A percentile compares a stretch with the other conserved stretches of the same genome.
Conservation (phyloP, 306 rosid genomes). For the Cicer yamashitae region DNA sequence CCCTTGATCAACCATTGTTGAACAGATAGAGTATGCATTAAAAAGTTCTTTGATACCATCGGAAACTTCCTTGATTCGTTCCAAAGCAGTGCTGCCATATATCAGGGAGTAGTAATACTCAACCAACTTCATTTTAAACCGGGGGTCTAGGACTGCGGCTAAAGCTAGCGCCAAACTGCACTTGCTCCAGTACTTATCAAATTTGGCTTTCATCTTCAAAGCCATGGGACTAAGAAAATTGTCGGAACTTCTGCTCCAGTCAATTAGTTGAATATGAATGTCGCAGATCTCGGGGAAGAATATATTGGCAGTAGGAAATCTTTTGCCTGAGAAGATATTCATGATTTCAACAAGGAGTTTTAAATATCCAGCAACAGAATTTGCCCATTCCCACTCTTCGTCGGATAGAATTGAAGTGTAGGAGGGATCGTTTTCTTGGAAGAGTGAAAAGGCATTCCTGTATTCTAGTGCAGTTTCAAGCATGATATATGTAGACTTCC, state of each 20-base stretch:
- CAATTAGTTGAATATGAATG: slow-evolving; percentile 81
- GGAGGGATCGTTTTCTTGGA: slow-evolving; percentile 72
- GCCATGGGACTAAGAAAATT: slow-evolving; percentile 72
- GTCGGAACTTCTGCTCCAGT: slow-evolving; percentile 88
- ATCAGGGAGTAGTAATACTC: slow-evolving; percentile 96
- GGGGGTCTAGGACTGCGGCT: slow-evolving; percentile 91
- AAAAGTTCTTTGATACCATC: slow-evolving; percentile 85
- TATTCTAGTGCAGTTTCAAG: slow-evolving; percentile 82
- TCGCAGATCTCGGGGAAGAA: slow-evolving; percentile 93
- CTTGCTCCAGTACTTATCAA: slow-evolving; percentile 93
- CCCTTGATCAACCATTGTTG: slow-evolving; percentile 88
- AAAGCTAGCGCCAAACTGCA: slow-evolving; percentile 87
- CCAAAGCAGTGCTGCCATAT: slow-evolving; percentile 87
- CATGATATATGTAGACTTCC: slow-evolving; percentile 84
- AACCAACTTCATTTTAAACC: slow-evolving; percentile 91
- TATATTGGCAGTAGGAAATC: slow-evolving; percentile 75
- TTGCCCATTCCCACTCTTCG: slow-evolving; percentile 84
- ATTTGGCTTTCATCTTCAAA: slow-evolving; percentile 76
- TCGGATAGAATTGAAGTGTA: slow-evolving; percentile 66
- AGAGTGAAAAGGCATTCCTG: slow-evolving; percentile 70
- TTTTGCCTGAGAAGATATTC: slow-evolving; percentile 66
- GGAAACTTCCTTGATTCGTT: slow-evolving; percentile 88
- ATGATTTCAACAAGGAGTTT: slow-evolving; percentile 83
- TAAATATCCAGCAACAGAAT: slow-evolving; percentile 63
- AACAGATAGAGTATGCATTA: slow-evolving; percentile 77